Base-by-base conservation (phyloP, 169 alveolate genomes). In the Cryptosporidium muris region DNA sequence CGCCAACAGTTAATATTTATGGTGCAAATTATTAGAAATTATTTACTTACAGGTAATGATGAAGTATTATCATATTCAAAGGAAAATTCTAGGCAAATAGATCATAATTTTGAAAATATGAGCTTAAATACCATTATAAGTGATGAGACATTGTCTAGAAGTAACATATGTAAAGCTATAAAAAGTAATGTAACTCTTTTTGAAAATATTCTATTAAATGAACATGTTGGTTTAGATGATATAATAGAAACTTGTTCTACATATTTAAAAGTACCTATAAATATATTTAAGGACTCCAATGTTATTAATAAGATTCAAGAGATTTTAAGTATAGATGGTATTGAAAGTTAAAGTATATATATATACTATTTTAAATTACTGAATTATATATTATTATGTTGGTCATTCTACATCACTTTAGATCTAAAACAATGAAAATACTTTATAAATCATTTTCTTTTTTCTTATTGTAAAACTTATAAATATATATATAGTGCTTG, bases 141-240 rank as follows among this genome's bases (percentile, higher is more conserved):
- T 74, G 85, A 74, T 37, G 63, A 74, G 5, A 45, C 63, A 4
- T 47, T 74, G 9, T 36, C 85, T 3, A 6, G 16, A 51, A 68
- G 60, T 4, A 38, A 58, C 8, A 62, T 74, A 14, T 36, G 54
- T 12, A 74, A 40, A 2, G 54, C 85, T 2, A 63, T 74, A 40
- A 54, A 36, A 45, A 74, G n/a, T 8, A 43, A 63, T 14, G 74
- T 68, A 2, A 36, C 51, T 11, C 25, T 48, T 43, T 63, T 74
- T 42, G 85, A 74, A 48, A 74, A 58, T 36, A 74, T 74, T n/a
- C 54, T 74, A 68, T 9, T 74, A 1, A 74, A 53, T 60, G 47
- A 48, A 7, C 40, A 51, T 38, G 62, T 25, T 7, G 43, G 63
- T 4, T 47, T 60, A 14, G 54, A 54, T 37, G 85, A 74, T 11